phyloP scores from a whole-genome alignment of 2,329 filamentous ascomycete genomes.

The Bipolaris cookei region DNA sequence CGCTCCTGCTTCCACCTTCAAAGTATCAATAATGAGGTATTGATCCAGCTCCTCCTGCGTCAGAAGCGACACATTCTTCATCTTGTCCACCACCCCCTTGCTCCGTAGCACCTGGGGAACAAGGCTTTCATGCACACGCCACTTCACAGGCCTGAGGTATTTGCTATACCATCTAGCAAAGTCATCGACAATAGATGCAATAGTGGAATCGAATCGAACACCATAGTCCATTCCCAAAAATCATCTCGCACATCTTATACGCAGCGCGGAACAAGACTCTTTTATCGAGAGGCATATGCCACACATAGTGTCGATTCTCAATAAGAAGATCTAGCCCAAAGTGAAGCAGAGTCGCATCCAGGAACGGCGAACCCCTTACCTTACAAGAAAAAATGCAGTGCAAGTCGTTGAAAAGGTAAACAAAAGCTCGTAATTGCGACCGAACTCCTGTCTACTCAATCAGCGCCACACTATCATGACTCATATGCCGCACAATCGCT shows the following conservation, averaged over 20 bases:
- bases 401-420: background rate
- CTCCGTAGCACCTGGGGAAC: background rate
- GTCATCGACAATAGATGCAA: background rate
- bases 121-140: background rate
- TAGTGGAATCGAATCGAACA: too few relatives aligned
- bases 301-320: background rate
- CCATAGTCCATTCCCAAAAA: background rate
- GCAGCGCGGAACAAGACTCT: background rate
- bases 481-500: background rate
- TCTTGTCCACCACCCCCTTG: background rate
- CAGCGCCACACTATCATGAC: background rate
- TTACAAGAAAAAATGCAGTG: background rate
- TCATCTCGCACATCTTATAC: background rate
- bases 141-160: background rate
- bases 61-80: background rate
- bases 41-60: background rate
- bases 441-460: background rate
- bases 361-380: background rate
- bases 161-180: background rate
- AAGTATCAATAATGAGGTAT: constrained; percentile 1
- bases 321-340: background rate
- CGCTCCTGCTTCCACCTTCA: background rate
- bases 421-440: background rate
- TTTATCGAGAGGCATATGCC: background rate
- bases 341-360: background rate